phyloP scores from a whole-genome alignment of 805 yeast genomes.

The Vanderwaltozyma yarrowii region DNA sequence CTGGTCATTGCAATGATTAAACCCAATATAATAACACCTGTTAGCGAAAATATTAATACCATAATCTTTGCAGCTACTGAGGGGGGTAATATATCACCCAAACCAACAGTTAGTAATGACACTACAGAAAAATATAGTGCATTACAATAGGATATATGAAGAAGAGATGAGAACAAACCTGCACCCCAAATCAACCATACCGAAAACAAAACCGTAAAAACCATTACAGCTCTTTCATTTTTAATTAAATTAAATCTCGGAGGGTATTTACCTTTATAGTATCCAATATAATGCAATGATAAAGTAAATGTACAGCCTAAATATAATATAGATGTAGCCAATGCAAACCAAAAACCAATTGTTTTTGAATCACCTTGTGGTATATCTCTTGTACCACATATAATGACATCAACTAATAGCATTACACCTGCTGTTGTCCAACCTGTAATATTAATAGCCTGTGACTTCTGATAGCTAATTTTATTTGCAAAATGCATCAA shows the following conservation, averaged over 20 bases:
- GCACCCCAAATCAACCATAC: conserved; percentile 69
- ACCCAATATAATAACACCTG: conserved; percentile 68
- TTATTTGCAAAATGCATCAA: conserved; percentile 57
- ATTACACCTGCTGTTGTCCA: conserved; percentile 53
- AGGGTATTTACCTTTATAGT: conserved; percentile 47
- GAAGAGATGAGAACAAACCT: conserved; percentile 39
- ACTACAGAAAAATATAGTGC: conserved; percentile 65
- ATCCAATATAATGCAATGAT: conserved; percentile 53
- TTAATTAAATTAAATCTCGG: conserved; percentile 57
- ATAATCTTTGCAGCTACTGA: conserved; percentile 46
- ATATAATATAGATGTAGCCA: conserved; percentile 53
- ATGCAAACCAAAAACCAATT: conserved; percentile 75
- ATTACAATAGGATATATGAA: conserved; percentile 47
- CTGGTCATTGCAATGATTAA: conserved; percentile 62
- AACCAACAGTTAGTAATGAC: conserved; percentile 68
- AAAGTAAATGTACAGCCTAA: conserved; percentile 45
- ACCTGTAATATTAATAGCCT: conserved; percentile 47
- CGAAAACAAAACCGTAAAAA: conserved; percentile 53
- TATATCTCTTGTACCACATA: conserved; percentile 18
- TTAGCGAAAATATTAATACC: conserved; percentile 50
- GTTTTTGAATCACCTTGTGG: conserved; percentile 23
- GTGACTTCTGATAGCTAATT: conserved; percentile 50
- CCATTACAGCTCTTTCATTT: conserved; percentile 64
- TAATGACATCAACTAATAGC: conserved; percentile 35
- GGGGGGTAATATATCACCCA: conserved; percentile 61